Percentiles rank a stretch among this genome's conserved stretches.
phyloP scores from a whole-genome alignment of 352 stramenopile genomes.

The Globisporangium emineosum region DNA sequence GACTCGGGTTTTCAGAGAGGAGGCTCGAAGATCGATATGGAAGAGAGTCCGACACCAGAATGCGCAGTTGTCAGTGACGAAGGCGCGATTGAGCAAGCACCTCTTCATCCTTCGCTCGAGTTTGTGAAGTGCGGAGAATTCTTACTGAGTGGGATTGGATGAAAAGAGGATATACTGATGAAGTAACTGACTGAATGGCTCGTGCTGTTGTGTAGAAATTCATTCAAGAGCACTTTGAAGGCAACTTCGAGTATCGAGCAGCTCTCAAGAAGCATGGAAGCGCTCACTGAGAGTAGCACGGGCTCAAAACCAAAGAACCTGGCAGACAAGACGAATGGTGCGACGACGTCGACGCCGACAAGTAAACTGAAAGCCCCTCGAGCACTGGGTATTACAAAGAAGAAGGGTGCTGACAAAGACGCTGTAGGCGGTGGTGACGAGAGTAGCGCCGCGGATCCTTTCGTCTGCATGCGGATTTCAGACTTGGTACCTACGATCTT shows the following conservation, averaged over 20 bases:
- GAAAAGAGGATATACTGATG: neutral
- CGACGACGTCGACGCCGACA: neutral
- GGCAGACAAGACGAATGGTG: neutral
- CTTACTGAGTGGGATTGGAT: neutral
- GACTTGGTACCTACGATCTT: slow-evolving; percentile 24
- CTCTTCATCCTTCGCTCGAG: slow-evolving; percentile 22
- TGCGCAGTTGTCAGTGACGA: slow-evolving; percentile 8
- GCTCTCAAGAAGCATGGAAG: slow-evolving; percentile 3
- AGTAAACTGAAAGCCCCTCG: slow-evolving; percentile 9
- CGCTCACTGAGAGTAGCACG: neutral
- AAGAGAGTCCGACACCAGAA: neutral
- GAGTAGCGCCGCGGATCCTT: slow-evolving; percentile 21
- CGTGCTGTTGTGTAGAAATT: slow-evolving; percentile 21
- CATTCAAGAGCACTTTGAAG: slow-evolving; percentile 30
- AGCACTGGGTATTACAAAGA: neutral
- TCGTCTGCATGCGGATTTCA: slow-evolving; percentile 31
- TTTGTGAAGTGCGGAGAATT: slow-evolving; percentile 24
- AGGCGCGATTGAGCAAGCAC: neutral
- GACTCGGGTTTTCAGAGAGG: neutral
- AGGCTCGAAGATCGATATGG: neutral
- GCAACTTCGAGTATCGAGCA: slow-evolving; percentile 3
- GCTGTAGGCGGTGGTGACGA: neutral
- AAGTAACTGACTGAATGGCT: neutral
- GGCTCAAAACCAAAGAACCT: neutral
- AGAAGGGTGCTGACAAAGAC: neutral